These are phyloP conservation scores for Anethum foeniculum DNA, from an alignment of 140 eudicot genomes.

Conservation along the genomic window DNA sequence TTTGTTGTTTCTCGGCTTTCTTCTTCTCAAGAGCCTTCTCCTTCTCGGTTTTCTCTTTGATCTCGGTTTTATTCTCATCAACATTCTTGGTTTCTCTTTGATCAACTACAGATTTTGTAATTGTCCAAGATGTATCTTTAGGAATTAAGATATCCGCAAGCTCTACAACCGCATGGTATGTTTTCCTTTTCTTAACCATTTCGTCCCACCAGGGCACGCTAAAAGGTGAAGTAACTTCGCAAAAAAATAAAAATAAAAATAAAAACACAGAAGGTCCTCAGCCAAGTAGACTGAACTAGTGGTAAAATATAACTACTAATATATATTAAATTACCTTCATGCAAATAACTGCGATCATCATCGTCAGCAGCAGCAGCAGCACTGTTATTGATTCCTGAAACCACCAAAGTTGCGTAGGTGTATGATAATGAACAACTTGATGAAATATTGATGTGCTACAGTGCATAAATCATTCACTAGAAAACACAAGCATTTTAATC, in stretches of 20 bases:
- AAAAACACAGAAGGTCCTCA: background rate
- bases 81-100: background rate
- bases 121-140: slow-evolving; percentile 27
- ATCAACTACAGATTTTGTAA: background rate
- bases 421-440: background rate
- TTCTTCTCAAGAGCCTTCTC: slow-evolving; percentile 2
- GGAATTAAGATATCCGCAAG: slow-evolving; percentile 29
- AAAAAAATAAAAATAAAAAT: too few relatives aligned
- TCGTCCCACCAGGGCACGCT: slow-evolving; percentile 18
- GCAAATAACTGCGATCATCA: background rate
- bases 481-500: background rate
- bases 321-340: background rate
- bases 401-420: background rate
- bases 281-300: background rate
- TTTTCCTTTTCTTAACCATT: slow-evolving; percentile 13
- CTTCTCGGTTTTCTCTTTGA: background rate
- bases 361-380: background rate
- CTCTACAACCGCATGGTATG: slow-evolving; percentile 20
- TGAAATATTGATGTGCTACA: background rate
- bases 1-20: slow-evolving; percentile 1
- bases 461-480: background rate
- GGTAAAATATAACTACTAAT: background rate
- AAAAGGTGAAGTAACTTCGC: background rate
- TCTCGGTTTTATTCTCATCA: background rate
- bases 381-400: background rate